Evolutionary conservation across 441 rosid species (phyloP).

Genomic region (Erodium moschatum): DNA sequence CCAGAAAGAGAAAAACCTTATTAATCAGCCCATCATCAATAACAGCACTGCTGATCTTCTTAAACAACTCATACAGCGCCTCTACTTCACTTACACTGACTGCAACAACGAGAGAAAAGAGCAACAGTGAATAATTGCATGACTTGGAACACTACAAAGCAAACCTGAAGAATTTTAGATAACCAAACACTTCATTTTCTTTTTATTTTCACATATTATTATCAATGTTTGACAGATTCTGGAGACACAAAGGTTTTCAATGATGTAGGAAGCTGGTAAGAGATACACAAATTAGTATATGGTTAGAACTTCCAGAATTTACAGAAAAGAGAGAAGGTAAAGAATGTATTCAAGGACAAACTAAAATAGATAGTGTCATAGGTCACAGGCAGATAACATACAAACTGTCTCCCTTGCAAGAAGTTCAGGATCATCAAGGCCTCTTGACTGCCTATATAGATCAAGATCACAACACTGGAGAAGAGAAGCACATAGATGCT

Average conservation of each 20-base stretch:
- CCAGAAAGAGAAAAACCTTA: conserved; percentile 41
- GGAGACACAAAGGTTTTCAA: not conserved
- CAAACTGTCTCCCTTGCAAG: conserved; percentile 97
- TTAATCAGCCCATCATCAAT: conserved; percentile 91
- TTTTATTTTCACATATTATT: too few species aligned
- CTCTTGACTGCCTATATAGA: conserved; percentile 57
- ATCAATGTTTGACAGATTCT: not conserved
- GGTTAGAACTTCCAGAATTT: not conserved
- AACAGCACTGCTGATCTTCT: conserved; percentile 96
- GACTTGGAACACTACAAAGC: not conserved
- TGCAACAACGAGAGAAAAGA: conserved; percentile 31
- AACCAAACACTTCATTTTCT: too few species aligned
- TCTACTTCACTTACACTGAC: conserved; percentile 96
- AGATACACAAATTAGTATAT: not conserved
- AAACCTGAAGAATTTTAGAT: not conserved
- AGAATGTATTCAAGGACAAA: not conserved
- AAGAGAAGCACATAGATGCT: conserved; percentile 47
- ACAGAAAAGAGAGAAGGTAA: not conserved
- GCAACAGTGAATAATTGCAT: conserved; percentile 1
- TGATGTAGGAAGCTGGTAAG: too few species aligned
- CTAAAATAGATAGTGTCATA: conserved; percentile 12
- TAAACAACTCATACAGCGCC: conserved; percentile 91
- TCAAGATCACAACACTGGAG: conserved; percentile 72
- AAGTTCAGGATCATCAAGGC: conserved; percentile 81
- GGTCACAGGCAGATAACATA: conserved; percentile 33